Base-by-base conservation (phyloP, 2,329 filamentous ascomycete genomes). In the Ramularia endophylla region DNA sequence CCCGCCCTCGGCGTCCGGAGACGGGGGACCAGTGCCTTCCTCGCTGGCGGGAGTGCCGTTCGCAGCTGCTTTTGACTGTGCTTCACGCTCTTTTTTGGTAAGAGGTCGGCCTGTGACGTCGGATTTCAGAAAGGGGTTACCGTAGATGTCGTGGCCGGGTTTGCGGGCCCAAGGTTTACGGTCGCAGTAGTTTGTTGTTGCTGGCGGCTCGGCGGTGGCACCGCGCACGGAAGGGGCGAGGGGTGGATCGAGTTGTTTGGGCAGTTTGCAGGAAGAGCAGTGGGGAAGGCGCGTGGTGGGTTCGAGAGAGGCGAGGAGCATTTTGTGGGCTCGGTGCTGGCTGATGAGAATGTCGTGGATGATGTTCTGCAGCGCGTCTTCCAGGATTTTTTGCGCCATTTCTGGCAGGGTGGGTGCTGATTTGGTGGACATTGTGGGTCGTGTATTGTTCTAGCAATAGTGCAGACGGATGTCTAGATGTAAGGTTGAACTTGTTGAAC, bases 311-410 rank as follows among this genome's bases (percentile, higher is more conserved):
- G 87, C 87, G 40, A 82, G 79, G 39, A 85, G 78, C 50, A 80
- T 77, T 69, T 89, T 89, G 67, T 90, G 86, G 53, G 85, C 77
- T 52, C 82, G 83, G 62, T 90, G 86, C 29, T 79, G 80, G 61
- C 85, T 78, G 56, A 87, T 73, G 50, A 87, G 71, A 38, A 87
- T 72, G 60, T 86, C 83, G 63, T 85, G 81, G 52, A 89, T 74
- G 57, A 89, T 76, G 63, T 86, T 88, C 68, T 84, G 80, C 47
- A 90, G 69, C 41, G 83, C 66, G 58, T 89, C 84, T 57, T 88
- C 82, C 57, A 90, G 73, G 46, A 90, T 76, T 16, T 75, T 68
- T 59, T 80, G 74, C 50, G 79, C 71, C 34, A 61, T 54, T 15
- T 52, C 22, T 11, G 6, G 22, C 6, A 25, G 42, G 18, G 40